Base-by-base conservation (phyloP, 495 filamentous ascomycete species). In the Penicillium canariense region DNA sequence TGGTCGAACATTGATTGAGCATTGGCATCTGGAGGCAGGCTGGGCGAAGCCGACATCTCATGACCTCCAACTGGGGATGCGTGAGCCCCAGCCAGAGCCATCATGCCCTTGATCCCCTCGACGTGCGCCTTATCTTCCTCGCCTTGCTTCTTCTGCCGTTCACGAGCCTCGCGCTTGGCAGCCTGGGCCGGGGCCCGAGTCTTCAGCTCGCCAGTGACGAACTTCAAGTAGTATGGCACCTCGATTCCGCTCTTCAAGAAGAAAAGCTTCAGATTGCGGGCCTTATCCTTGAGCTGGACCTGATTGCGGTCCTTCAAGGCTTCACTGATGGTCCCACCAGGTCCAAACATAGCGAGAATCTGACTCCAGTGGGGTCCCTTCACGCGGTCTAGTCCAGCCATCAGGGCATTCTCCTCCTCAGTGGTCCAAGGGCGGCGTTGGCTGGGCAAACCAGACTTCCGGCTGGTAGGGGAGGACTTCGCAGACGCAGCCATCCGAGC, bases 301-400 rank as follows among this genome's bases (percentile, higher is more conserved):
- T 97, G 92, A 45, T 92, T 96, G 35, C 92, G 84, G 60, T 96
- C 93, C 60, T 95, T 96, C 31, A 97, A 77, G 5, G 90, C 86
- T 56, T 94, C 87, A 45, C 86, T 92, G 48, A 94, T 82, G 3
- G 85, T 87, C 4, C 92, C 92, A 30, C 88, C 88, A 0, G 83
- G 81, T 0, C 92, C 92, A 62, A 92, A 96, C 63, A 97, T 84
- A 11, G 86, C 85, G 3, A 97, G 77, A 31, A 97, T 97, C 65
- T 96, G 91, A 56, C 87, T 91, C 92, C 92, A 97, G 59, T 97
- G 93, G 44, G 92, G 92, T 0, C 92, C 92, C 65, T 91, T 91
- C 25, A 97, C 92, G 49, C 85, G 84, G 65, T 96, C 93, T 9
- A 97, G 81, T 10, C 92, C 92, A 30, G 87, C 84, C 89, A 97